These are phyloP conservation scores for Bremia lactucae DNA, from an alignment of 352 stramenopile genomes.

Conservation along the genomic window DNA sequence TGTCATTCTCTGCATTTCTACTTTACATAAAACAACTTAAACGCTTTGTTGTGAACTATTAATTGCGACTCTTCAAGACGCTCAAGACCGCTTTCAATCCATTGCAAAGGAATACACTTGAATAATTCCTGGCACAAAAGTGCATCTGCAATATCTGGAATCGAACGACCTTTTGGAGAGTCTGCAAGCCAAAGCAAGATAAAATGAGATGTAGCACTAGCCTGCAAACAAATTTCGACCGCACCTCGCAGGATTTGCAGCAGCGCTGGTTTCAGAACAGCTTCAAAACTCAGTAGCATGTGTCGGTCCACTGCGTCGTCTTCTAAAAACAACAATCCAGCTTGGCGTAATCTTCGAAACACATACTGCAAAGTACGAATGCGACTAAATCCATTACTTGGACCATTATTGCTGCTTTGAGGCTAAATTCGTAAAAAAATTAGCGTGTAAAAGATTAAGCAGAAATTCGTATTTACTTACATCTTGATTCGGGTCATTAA, in stretches of 20 bases:
- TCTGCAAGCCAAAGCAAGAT: conserved; percentile 11
- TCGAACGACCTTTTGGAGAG: conserved; percentile 18
- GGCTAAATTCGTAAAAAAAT: too few relatives aligned
- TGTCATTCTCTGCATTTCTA: conserved; percentile 1
- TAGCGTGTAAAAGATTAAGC: too few relatives aligned
- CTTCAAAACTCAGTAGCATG: conserved; percentile 42
- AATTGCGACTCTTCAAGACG: conserved; percentile 17
- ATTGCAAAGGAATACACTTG: conserved; percentile 35
- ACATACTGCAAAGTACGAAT: conserved; percentile 26
- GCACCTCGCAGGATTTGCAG: conserved; percentile 28
- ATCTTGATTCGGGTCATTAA: conserved; percentile 2
- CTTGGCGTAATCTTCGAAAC: conserved; percentile 32
- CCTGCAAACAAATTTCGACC: background rate
- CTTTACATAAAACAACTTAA: conserved; percentile 29
- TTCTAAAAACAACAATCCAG: conserved; percentile 49
- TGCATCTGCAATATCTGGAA: conserved; percentile 38
- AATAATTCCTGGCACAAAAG: conserved; percentile 38
- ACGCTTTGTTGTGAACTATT: conserved; percentile 24
- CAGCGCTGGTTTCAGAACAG: conserved; percentile 33
- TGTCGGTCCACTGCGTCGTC: conserved; percentile 39
- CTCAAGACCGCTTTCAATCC: conserved; percentile 35
- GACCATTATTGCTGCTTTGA: background rate
- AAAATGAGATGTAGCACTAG: background rate
- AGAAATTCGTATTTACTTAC: conserved; percentile 6
- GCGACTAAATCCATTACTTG: conserved; percentile 7